Conservation (phyloP, 1,284 basidiomycete genomes). For the Tausonia pullulans region DNA sequence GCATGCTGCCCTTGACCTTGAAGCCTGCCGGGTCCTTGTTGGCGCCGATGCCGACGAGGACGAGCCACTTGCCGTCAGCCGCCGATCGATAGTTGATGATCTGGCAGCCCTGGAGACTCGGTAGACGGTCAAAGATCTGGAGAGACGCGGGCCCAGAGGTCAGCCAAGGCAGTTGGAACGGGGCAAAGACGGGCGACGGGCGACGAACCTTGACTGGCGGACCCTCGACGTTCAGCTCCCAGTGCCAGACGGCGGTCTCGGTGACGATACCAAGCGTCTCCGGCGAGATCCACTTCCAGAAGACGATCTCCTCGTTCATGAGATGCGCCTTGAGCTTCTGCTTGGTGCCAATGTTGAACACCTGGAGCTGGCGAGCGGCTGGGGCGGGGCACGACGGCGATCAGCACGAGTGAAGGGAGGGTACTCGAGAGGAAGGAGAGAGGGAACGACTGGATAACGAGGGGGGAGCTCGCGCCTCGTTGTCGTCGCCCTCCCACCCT, state of each 20-base stretch:
- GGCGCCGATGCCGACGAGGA: constrained; percentile 89
- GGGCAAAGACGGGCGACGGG: not conserved
- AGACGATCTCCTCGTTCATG: constrained; percentile 88
- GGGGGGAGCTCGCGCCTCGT: not conserved
- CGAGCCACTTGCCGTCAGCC: constrained; percentile 92
- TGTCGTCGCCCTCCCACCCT: too few relatives aligned
- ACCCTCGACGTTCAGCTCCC: constrained; percentile 50
- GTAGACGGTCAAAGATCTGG: constrained; percentile 91
- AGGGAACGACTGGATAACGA: constrained; percentile 26
- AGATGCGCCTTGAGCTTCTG: constrained; percentile 94
- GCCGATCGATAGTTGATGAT: constrained; percentile 98
- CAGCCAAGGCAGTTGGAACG: not conserved
- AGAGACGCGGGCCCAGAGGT: not conserved
- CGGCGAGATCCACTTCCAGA: constrained; percentile 98
- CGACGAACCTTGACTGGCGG: constrained; percentile 29
- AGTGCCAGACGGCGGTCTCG: constrained; percentile 87
- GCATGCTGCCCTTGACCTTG: constrained; percentile 96
- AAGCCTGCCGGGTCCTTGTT: constrained; percentile 81
- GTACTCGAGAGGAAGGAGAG: not conserved
- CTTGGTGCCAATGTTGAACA: constrained; percentile 97
- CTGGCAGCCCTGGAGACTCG: constrained; percentile 84
- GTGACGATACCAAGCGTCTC: constrained; percentile 91
- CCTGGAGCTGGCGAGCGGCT: constrained; percentile 90
- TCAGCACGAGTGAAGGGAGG: constrained; percentile 7
- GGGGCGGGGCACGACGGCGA: constrained; percentile 2